Conservation (phyloP, 2,329 filamentous ascomycete genomes). For the Corniculantispora saksenae region DNA sequence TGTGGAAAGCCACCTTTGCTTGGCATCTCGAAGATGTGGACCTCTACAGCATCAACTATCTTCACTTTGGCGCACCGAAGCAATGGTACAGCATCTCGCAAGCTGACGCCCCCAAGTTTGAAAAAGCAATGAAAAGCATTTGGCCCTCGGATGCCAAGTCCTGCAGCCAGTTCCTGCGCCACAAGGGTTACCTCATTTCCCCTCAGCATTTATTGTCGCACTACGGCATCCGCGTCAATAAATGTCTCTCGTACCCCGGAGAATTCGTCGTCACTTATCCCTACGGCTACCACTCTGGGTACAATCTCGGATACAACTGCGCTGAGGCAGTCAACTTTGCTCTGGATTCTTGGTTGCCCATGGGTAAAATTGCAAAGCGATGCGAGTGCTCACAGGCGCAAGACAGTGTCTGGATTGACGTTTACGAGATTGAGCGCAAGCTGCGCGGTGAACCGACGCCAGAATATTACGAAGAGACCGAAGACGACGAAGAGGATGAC, state of each 20-base stretch:
- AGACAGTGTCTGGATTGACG: constrained; percentile 98
- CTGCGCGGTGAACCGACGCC: constrained; percentile 79
- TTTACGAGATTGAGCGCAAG: constrained; percentile 93
- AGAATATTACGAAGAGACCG: constrained; percentile 77
- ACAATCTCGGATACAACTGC: constrained; percentile 97
- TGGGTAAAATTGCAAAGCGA: constrained; percentile 92
- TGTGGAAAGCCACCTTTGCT: constrained; percentile 99
- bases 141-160: constrained; percentile 96
- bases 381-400: constrained; percentile 93
- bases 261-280: constrained; percentile 99
- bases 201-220: constrained; percentile 83
- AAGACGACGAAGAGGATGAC: constrained; percentile 63
- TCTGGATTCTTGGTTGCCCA: constrained; percentile 90
- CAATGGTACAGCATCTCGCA: constrained; percentile 99
- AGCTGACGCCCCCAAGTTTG: constrained; percentile 87
- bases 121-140: constrained; percentile 90
- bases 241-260: constrained; percentile 89
- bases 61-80: constrained; percentile 97
- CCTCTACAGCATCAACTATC: constrained; percentile 99
- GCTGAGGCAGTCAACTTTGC: constrained; percentile 99
- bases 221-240: constrained; percentile 95
- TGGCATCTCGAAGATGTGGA: constrained; percentile 99
- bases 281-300: constrained; percentile 97
- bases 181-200: constrained; percentile 97
- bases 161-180: constrained; percentile 91